These are phyloP conservation scores for Penicillium sp. DNA, from an alignment of 2,329 filamentous ascomycete species.

Conservation along the genomic window DNA sequence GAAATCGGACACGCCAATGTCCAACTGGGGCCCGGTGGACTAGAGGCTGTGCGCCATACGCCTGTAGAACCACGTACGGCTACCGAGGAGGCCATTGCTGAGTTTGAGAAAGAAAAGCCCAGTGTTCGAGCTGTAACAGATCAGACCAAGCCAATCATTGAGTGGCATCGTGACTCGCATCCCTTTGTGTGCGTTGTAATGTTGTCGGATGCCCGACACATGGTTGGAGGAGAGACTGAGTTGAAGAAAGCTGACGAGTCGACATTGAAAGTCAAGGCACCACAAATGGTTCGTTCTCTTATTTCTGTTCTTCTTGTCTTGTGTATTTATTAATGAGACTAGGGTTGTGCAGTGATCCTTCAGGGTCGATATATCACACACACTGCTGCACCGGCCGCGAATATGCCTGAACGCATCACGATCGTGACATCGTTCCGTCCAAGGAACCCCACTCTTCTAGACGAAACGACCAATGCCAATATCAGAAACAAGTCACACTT, in stretches of 20 bases:
- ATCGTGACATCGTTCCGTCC: slow-evolving; percentile 71
- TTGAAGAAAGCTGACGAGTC: slow-evolving; percentile 6
- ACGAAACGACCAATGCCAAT: slow-evolving; percentile 65
- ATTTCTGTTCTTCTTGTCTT: background rate
- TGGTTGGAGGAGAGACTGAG: slow-evolving; percentile 15
- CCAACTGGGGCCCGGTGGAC: slow-evolving; percentile 27
- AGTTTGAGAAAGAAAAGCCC: slow-evolving; percentile 4
- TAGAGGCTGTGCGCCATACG: slow-evolving; percentile 27
- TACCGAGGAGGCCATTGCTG: slow-evolving; percentile 7
- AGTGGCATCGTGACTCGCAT: slow-evolving; percentile 26
- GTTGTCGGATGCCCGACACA: slow-evolving; percentile 13
- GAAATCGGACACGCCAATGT: slow-evolving; percentile 31
- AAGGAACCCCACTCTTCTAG: slow-evolving; percentile 56
- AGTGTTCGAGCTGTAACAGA: background rate
- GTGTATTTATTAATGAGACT: background rate
- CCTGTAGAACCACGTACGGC: slow-evolving; percentile 30
- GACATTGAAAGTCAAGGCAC: slow-evolving; percentile 10
- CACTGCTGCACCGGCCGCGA: slow-evolving; percentile 63
- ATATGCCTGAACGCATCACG: slow-evolving; percentile 64
- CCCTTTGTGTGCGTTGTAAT: slow-evolving; percentile 26
- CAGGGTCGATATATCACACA: slow-evolving; percentile 71
- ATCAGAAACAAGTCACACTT: slow-evolving; percentile 64
- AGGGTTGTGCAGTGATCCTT: slow-evolving; percentile 67
- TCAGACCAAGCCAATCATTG: slow-evolving; percentile 17
- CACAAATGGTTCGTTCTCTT: slow-evolving; percentile 9